A percentile compares a stretch with the other conserved stretches of the same genome.
Conservation (phyloP, 305 asterid genomes). For the Nicotiana rustica region DNA sequence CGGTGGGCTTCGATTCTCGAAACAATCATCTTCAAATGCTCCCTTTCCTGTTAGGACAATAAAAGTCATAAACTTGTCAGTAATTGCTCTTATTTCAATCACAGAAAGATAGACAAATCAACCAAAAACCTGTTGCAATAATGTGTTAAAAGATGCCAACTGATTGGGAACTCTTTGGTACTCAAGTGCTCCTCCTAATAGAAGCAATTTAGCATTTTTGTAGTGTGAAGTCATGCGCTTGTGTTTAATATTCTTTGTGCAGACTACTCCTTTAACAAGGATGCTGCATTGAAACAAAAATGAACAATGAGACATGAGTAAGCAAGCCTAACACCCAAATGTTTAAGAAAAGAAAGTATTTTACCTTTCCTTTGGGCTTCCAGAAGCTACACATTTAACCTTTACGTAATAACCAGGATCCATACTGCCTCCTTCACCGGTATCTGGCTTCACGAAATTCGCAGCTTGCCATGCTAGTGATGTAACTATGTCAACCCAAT, state of each 20-base stretch:
- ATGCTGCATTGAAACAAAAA: slow-evolving; percentile 62
- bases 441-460: slow-evolving; percentile 84
- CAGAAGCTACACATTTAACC: slow-evolving; percentile 94
- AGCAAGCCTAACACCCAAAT: background rate
- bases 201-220: slow-evolving; percentile 83
- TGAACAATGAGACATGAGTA: slow-evolving; percentile 7
- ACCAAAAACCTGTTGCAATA: slow-evolving; percentile 77
- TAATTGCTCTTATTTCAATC: slow-evolving; percentile 35
- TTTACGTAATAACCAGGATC: slow-evolving; percentile 92
- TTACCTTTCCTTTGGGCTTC: slow-evolving; percentile 84
- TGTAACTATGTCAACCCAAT: slow-evolving; percentile 81
- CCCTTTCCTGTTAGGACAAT: slow-evolving; percentile 72
- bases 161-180: slow-evolving; percentile 85
- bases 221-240: slow-evolving; percentile 92
- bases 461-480: slow-evolving; percentile 91
- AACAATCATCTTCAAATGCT: slow-evolving; percentile 80
- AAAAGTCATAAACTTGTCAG: slow-evolving; percentile 32
- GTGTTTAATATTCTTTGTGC: slow-evolving; percentile 96
- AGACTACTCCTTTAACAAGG: slow-evolving; percentile 86
- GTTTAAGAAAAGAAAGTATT: background rate
- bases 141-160: slow-evolving; percentile 85
- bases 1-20: slow-evolving; percentile 88
- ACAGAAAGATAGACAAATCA: slow-evolving; percentile 26
- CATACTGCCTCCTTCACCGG: slow-evolving; percentile 98
- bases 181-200: slow-evolving; percentile 96